Evolutionary conservation across 2,329 filamentous ascomycete genomes (phyloP).

Genomic region (Pseudogymnoascus sp.): DNA sequence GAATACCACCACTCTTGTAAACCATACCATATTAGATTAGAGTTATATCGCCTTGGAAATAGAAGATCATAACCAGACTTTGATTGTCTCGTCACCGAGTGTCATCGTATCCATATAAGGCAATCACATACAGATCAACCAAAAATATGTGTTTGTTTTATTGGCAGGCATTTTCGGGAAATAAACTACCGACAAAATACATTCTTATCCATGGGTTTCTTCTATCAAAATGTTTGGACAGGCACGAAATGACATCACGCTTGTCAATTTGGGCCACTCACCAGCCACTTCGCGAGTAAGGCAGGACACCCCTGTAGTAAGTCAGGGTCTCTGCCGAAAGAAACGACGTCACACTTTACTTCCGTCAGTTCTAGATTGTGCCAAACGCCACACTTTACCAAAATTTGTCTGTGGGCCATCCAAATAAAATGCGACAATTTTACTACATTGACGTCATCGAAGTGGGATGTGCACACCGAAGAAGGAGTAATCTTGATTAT

Average conservation of each 20-base stretch:
- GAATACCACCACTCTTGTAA: slow-evolving; percentile 7
- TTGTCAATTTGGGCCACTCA: neutral
- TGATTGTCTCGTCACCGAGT: neutral
- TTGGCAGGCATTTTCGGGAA: neutral
- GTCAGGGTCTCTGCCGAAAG: neutral
- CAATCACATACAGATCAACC: neutral
- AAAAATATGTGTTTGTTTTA: neutral
- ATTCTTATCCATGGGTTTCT: neutral
- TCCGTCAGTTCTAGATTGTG: neutral
- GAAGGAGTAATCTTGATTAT: neutral
- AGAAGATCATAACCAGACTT: neutral
- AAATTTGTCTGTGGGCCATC: neutral
- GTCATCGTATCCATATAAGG: neutral
- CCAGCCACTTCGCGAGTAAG: slow-evolving; percentile 1
- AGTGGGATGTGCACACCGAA: neutral
- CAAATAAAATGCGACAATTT: neutral
- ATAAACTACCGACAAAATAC: neutral
- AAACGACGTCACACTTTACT: neutral
- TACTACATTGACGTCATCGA: slow-evolving; percentile 3
- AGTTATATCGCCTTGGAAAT: slow-evolving; percentile 5
- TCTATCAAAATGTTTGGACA: neutral
- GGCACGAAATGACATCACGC: neutral
- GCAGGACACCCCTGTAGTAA: neutral
- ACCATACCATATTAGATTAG: neutral
- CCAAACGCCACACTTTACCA: neutral